Evolutionary conservation across 2,329 filamentous ascomycete species (phyloP), one percentile per base, ranked within the genome.

Genomic region (Cytospora paraplurivora): DNA sequence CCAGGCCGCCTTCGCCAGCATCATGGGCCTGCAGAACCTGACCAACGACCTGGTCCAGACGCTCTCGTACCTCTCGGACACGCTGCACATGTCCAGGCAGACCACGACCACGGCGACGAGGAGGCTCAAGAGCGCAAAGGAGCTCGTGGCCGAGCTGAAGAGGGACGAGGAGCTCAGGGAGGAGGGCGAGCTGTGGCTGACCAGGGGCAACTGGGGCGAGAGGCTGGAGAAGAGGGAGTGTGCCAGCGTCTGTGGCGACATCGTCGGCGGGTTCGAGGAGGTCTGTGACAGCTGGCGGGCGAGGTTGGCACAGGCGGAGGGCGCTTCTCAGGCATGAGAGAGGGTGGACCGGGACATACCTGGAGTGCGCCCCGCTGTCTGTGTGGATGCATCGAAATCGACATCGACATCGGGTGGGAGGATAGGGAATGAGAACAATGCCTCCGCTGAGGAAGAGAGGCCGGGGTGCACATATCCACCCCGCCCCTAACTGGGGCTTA

Each of bases 41-140:
- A 93, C 90, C 0, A 80, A 85, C 33, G 90, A 93, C 66, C 79
- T 94, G 34, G 85, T 94, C 10, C 85, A 92, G 71, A 91, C 92
- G 7, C 84, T 99, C 54, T 92, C 92, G 69, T 90, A 92, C 68
- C 82, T 99, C 5, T 92, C 91, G 7, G 95, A 99, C 74, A 93
- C 92, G 4, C 82, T 99, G 38, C 94, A 98, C 76, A 97, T 98
- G 89, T 93, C 90, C 37, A 88, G 92, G 13, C 94, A 98, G 76
- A 90, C 91, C 1, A 95, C 92, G 0, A 90, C 88, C 3, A 89
- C 90, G 11, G 95, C 94, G 1, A 88, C 89, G 2, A 83, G 95
- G 62, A 85, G 92, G 52, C 79, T 99, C 58, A 89, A 90, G 69
- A 91, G 87, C 41, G 93, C 92, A 7, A 91, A 89, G 70, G 93